Base-by-base conservation (phyloP, 2,329 filamentous ascomycete genomes). In the Aspergillus sp. region DNA sequence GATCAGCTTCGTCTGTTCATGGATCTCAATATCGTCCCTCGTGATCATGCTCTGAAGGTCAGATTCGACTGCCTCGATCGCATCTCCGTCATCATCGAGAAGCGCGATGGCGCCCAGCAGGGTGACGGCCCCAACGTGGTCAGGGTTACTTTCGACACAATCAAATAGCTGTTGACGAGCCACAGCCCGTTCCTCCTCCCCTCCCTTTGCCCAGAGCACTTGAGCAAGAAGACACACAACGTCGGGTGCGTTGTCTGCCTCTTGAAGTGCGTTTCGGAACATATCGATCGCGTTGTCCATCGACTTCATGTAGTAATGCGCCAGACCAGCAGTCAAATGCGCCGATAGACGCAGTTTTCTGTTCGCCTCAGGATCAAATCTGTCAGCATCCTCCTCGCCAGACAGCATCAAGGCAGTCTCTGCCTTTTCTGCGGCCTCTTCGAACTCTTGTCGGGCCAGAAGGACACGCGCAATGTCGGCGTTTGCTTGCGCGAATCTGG, bases 141-240 rank as follows among this genome's bases (percentile, higher is more conserved):
- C 82, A 0, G 89, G 83, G 46, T 88, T 76, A 47, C 78, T 80
- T 61, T 92, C 89, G 11, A 96, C 86, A 33, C 88, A 86, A 13
- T 86, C 85, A 63, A 96, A 93, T 1, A 99, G 79, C 57, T 89
- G 83, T 48, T 88, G 85, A 3, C 90, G 82, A 14, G 93, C 92
- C 55, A 88, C 84, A 46, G 86, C 83, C 44, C 87, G 84, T 50
- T 92, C 88, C 1, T 85, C 80, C 6, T 87, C 83, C 0, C 85
- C 84, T 8, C 89, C 91, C 58, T 90, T 90, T 0, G 92, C 92
- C 93, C 94, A 99, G 0, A 97, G 80, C 0, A 97, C 89, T 71
- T 97, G 90, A 0, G 92, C 89, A 11, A 97, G 79, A 11, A 96
- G 79, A 64, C 92, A 96, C 0, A 91, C 86, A 1, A 93, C 87